Base-by-base conservation (phyloP, 345 rosid species). In the Sisymbrium altissimum region DNA sequence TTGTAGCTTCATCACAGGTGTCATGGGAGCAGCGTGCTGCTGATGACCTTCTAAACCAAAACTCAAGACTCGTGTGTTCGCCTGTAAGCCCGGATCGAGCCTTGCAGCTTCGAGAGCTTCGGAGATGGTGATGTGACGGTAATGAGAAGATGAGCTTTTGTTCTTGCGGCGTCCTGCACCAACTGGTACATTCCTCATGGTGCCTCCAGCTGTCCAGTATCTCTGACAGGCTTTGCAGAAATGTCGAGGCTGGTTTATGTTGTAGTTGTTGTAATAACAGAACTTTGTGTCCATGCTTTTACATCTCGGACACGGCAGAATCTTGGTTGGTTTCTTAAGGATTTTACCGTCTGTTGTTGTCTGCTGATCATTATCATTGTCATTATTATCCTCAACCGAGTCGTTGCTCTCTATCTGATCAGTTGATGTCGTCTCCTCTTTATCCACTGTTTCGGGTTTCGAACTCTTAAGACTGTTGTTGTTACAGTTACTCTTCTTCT, bases 211-310 rank as follows among this genome's bases (percentile, higher is more conserved):
- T 4, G 97, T 93, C 97, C 97, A 93, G 65, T 93, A 93, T 73
- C 98, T 85, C 73, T 93, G 98, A 79, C 98, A 93, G 12, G 96
- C 87, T 65, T 87, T 93, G 84, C 98, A 93, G 80, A 93, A 93
- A 82, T 93, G 96, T 29, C 97, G 85, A 7, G 98, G 98, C 74
- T 93, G 97, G 76, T 93, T 93, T 54, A 90, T 79, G 74, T 88
- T 93, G 85, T 93, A 93, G 66, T 93, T 93, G 83, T 93, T 93
- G 79, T 89, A 93, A 76, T 93, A 90, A 67, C 97, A 90, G 76
- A 93, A 93, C 79, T 93, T 90, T 9, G 98, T 93, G 48, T 93
- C 98, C 87, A 84, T 86, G 79, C 98, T 90, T 68, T 85, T 84
- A 78, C 98, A 93, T 30, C 97, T 86, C 2, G 96, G 98, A 73